Base-by-base conservation (phyloP, 108 stramenopile species). In the Skeletonema menzelii region DNA sequence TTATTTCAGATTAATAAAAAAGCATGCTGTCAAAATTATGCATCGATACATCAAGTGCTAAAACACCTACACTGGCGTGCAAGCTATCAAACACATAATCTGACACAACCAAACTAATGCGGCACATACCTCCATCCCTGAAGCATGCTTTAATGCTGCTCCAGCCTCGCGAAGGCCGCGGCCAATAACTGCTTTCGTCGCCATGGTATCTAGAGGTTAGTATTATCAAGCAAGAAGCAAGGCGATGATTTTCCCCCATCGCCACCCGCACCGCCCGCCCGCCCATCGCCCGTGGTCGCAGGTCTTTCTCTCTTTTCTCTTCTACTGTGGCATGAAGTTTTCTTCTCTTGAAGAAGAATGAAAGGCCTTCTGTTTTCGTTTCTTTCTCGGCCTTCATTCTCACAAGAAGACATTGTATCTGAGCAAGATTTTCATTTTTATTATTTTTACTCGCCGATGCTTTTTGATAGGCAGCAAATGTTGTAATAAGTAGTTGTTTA, bases 141-240 rank as follows among this genome's bases (percentile, higher is more conserved):
- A 82, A 11, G 71, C 70, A 56, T 82, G 81, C 77, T 87, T 85
- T 32, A 89, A 65, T 10, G 82, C 80, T 46, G 84, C 82, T n/a
- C 86, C 88, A 8, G 86, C 76, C 68, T 89, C 88, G 14, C 88
- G 88, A 40, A 89, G 79, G 5, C 82, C 86, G 47, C 86, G 73
- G 42, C 77, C 88, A 11, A 86, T 72, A 17, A 79, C 67, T 56
- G 67, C 80, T 73, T 86, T 83, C 67, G 80, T 56, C 27, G 79
- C 68, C 72, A 77, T 83, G 44, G 20, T 47, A n/a, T n/a, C n/a
- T n/a, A n/a, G n/a, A n/a, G n/a, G 17, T 47, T 47, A 19, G n/a
- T 30, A 30, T 30, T n/a, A n/a, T n/a, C n/a, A n/a, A n/a, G n/a
- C n/a, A n/a, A n/a, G n/a, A n/a, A n/a, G n/a, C 14, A 15, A 14